Conservation (phyloP, 2,329 filamentous ascomycete genomes). For the Colletotrichum destructivum region DNA sequence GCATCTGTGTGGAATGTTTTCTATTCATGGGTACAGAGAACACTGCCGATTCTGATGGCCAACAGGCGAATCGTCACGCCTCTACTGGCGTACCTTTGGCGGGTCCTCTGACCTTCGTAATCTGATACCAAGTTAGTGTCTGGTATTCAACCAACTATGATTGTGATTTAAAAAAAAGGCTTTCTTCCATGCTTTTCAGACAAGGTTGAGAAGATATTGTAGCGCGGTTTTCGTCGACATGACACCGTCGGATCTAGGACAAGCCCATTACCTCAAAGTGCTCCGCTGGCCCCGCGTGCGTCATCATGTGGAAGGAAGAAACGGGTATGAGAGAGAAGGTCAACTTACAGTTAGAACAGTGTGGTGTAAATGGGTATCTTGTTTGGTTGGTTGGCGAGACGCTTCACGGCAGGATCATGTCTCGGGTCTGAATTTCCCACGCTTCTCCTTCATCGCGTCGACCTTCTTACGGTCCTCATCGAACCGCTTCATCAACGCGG, state of each 20-base stretch:
- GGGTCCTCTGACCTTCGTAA: not conserved
- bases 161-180: not conserved
- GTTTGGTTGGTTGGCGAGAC: conserved; percentile 19
- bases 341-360: conserved; percentile 42
- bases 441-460: conserved; percentile 78
- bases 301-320: conserved; percentile 59
- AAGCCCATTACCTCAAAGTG: conserved; percentile 41
- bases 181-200: conserved; percentile 62
- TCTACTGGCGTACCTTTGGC: not conserved
- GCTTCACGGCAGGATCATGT: conserved; percentile 49
- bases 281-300: conserved; percentile 69
- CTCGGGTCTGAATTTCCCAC: conserved; percentile 73
- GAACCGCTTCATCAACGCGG: conserved; percentile 78
- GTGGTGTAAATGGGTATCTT: conserved; percentile 32
- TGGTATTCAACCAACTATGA: not conserved
- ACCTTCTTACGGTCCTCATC: conserved; percentile 83
- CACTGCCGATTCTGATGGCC: conserved; percentile 2
- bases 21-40: not conserved
- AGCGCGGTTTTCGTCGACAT: conserved; percentile 76
- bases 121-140: not conserved
- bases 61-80: not conserved
- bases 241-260: conserved; percentile 48
- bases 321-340: conserved; percentile 12
- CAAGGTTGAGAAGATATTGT: conserved; percentile 76
- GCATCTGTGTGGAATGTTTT: not conserved